A percentile compares a stretch with the other conserved stretches of the same genome.
phyloP scores from a whole-genome alignment of 2,329 filamentous ascomycete genomes.

The Microsporum ferrugineum region DNA sequence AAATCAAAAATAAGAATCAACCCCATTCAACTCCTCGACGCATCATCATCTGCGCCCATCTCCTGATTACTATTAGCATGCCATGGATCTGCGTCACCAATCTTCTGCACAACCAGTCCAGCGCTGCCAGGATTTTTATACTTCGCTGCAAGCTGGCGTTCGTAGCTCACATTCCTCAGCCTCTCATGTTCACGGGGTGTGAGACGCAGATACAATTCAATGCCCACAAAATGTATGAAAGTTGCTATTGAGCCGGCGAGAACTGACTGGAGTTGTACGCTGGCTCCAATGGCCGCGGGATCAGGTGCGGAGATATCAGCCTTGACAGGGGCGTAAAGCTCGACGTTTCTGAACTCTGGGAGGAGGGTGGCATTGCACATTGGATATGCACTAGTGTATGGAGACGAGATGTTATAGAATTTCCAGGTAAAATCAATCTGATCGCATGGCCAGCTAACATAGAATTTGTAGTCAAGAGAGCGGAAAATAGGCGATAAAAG shows the following conservation, averaged over 20 bases:
- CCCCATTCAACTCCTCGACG: not conserved
- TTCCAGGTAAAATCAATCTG: not conserved
- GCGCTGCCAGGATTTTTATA: slow-evolving; percentile 40
- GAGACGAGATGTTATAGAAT: not conserved
- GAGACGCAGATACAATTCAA: slow-evolving; percentile 41
- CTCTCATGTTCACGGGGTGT: slow-evolving; percentile 45
- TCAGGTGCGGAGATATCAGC: not conserved
- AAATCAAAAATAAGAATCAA: too few species aligned
- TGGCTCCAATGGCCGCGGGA: not conserved
- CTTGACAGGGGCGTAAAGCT: not conserved
- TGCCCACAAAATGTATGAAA: slow-evolving; percentile 39
- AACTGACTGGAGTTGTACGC: not conserved
- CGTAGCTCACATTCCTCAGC: slow-evolving; percentile 45
- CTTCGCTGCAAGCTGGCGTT: slow-evolving; percentile 45
- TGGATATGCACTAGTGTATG: not conserved
- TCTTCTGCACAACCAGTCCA: slow-evolving; percentile 29
- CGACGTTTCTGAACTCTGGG: not conserved
- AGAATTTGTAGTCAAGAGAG: not conserved
- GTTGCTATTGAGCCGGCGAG: slow-evolving; percentile 30
- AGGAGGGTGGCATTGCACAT: not conserved
- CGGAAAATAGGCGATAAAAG: not conserved
- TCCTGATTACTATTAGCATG: not conserved
- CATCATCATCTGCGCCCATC: not conserved
- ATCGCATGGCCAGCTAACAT: not conserved
- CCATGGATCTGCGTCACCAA: not conserved